Conservation (phyloP, 176 grass and related monocot genomes). For the Cymbopogon citratus region DNA sequence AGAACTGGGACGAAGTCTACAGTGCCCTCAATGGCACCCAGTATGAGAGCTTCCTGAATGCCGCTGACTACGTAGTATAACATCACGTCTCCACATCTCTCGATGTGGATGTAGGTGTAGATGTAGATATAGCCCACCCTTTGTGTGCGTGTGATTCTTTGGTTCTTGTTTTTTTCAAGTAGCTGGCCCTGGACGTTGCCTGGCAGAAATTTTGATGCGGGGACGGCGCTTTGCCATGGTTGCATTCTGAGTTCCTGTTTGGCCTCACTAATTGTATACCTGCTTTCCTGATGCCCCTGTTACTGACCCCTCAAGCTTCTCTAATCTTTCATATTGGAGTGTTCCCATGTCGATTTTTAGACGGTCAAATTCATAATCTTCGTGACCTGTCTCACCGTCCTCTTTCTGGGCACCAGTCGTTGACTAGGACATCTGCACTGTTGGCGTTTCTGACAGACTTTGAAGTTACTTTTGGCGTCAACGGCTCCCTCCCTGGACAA, state of each 20-base stretch:
- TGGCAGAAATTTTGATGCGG: conserved; percentile 31
- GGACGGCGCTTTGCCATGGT: conserved; percentile 2
- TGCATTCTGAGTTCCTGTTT: conserved; percentile 19
- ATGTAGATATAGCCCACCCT: conserved; percentile 4
- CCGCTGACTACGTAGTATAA: conserved; percentile 40
- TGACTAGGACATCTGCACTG: background rate
- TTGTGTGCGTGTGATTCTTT: conserved; percentile 9
- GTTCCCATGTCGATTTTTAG: background rate
- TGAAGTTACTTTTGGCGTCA: too few species aligned
- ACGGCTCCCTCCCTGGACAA: background rate
- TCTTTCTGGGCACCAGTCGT: background rate
- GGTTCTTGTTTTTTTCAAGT: conserved; percentile 1
- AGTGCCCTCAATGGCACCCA: conserved; percentile 52
- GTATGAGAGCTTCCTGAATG: conserved; percentile 70
- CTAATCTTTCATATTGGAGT: background rate
- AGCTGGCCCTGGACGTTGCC: conserved; percentile 7
- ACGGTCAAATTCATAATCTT: background rate
- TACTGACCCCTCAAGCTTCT: background rate
- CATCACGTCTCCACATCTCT: background rate
- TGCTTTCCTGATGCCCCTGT: background rate
- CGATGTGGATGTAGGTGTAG: background rate
- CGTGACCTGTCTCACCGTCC: too few species aligned
- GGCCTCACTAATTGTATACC: conserved; percentile 9
- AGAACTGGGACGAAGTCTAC: conserved; percentile 81
- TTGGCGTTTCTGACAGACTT: background rate